Percentiles rank a stretch among this genome's conserved stretches.
Conservation (phyloP, 2,329 filamentous ascomycete genomes). For the Claviceps monticola region DNA sequence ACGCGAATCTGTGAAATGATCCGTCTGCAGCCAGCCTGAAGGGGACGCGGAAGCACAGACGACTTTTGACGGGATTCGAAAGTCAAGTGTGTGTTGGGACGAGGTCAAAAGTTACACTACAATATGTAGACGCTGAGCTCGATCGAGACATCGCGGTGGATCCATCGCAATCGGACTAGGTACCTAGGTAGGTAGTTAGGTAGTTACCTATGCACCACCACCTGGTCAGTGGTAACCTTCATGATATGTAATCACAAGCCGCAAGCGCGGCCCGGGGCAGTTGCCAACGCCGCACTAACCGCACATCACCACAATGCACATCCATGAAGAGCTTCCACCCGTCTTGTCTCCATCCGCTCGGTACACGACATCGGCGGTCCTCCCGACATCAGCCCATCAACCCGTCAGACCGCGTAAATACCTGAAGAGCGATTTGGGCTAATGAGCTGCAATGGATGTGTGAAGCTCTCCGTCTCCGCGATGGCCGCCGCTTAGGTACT, state of each 20-base stretch:
- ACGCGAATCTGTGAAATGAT: neutral
- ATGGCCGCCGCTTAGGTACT: too few species aligned
- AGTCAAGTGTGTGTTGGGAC: neutral
- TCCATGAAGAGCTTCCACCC: neutral
- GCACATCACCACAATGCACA: neutral
- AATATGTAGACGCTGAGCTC: too few species aligned
- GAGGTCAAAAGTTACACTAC: neutral
- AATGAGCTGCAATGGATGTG: neutral
- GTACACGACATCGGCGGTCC: neutral
- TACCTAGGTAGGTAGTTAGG: neutral
- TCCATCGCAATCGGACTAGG: neutral
- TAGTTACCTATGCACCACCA: too few species aligned
- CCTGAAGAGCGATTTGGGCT: neutral
- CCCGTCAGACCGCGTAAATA: neutral
- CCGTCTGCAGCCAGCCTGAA: neutral
- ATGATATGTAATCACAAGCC: neutral
- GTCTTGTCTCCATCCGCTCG: neutral
- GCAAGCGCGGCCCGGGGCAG: neutral
- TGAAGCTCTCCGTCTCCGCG: neutral
- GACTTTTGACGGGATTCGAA: neutral
- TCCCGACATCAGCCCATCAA: neutral
- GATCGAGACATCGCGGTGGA: conserved; percentile 1
- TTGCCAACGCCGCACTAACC: too few species aligned
- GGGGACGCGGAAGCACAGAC: neutral
- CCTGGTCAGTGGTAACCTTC: too few species aligned